Base-by-base conservation (phyloP, 2,329 filamentous ascomycete species). In the Penicillium sp. region DNA sequence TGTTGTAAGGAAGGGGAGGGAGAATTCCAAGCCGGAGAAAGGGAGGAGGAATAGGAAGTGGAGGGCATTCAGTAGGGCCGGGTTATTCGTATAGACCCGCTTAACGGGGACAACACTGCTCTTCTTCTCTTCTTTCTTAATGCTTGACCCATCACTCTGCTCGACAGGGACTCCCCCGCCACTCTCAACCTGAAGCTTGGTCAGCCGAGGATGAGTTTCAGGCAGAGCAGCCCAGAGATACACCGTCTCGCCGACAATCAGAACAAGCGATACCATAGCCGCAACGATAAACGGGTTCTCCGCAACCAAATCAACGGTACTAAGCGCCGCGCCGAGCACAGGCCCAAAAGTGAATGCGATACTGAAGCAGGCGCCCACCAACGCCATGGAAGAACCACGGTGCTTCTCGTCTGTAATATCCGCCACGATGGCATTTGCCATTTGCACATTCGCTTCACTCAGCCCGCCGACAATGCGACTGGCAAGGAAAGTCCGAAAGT, bases 21-120 rank as follows among this genome's bases (percentile, higher is more conserved):
- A 95, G 70, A 95, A 97, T 68, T 99, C 93, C 87, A 99, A 92
- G 53, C 93, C 93, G 2, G 89, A 95, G 73, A 99, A 99, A 72
- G 95, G 95, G 11, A 99, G 83, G 52, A 99, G 83, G 71, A 99
- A 99, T 39, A 86, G 74, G 64, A 97, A 87, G 71, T 99, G 93
- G 0, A 89, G 84, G 1, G 86, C 73, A 67, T 96, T 96, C 39
- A 99, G 82, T 11, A 95, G 68, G 27, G 82, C 73, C 59, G 93
- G 89, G 3, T 87, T 89, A 72, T 97, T 97, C 3, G 89, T 95
- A 50, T 87, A 78, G 19, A 22, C 30, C 27, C 30, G 28, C 22
- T 41, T 22, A n/a, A 12, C 14, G 12, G 25, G 3, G 19, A 22
- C n/a, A 2, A 13, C 25, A 18, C 22, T 36, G n/a, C 36, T 34